phyloP scores from a whole-genome alignment of 768 basidiomycete genomes.

The Hortiboletus flavorubellus region DNA sequence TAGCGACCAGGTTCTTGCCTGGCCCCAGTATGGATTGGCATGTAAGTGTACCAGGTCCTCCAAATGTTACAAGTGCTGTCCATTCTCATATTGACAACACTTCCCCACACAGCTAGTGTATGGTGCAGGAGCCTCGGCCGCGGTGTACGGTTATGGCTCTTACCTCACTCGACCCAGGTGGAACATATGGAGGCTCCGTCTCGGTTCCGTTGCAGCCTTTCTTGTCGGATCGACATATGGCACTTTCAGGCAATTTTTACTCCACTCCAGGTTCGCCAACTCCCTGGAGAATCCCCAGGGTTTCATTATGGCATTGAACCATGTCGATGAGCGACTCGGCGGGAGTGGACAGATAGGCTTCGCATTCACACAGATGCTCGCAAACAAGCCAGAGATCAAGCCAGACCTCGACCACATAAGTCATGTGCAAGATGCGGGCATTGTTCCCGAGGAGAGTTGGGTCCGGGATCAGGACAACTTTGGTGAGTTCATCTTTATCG shows the following conservation, averaged over 20 bases:
- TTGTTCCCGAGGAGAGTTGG: slow-evolving; percentile 19
- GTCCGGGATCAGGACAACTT: slow-evolving; percentile 4
- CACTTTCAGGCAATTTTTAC: slow-evolving; percentile 26
- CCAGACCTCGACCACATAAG: not conserved
- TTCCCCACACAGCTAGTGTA: slow-evolving; percentile 18
- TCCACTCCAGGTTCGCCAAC: slow-evolving; percentile 31
- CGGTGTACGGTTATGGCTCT: slow-evolving; percentile 25
- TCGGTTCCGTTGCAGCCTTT: slow-evolving; percentile 25
- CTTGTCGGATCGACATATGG: slow-evolving; percentile 34
- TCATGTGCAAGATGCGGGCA: slow-evolving; percentile 4
- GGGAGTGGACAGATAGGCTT: slow-evolving; percentile 29
- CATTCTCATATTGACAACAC: slow-evolving; percentile 1
- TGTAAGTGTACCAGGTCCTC: slow-evolving; percentile 31
- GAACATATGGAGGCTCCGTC: slow-evolving; percentile 23
- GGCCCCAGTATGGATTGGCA: slow-evolving; percentile 43
- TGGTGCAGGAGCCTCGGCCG: slow-evolving; percentile 22
- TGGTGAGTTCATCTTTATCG: slow-evolving; percentile 11
- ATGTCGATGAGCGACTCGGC: slow-evolving; percentile 31
- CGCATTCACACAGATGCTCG: slow-evolving; percentile 24
- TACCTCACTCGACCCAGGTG: slow-evolving; percentile 29
- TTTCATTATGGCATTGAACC: slow-evolving; percentile 29
- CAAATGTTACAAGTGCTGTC: not conserved
- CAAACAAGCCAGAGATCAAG: slow-evolving; percentile 12
- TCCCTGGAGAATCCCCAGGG: slow-evolving; percentile 30
- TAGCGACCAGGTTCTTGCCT: slow-evolving; percentile 52